A percentile compares a stretch with the other conserved stretches of the same genome.
phyloP scores from a whole-genome alignment of 176 grass and related monocot genomes.

The Oryza officinalis region DNA sequence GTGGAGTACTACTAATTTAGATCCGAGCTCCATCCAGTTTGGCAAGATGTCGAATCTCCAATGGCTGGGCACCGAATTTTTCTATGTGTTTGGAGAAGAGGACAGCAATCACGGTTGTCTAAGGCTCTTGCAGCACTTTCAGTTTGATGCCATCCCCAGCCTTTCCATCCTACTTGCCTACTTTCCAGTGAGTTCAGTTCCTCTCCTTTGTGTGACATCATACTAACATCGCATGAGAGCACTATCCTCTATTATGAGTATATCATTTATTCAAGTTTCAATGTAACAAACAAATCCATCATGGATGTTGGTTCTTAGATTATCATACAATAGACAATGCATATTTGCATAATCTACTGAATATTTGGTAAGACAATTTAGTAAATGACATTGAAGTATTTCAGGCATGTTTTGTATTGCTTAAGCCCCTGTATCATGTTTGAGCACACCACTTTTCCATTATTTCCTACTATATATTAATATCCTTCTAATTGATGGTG shows the following conservation, averaged over 20 bases:
- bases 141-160: background rate
- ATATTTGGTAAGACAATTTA: too few species aligned
- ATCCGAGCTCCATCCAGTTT: slow-evolving; percentile 22
- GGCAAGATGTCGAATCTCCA: background rate
- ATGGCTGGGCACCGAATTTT: background rate
- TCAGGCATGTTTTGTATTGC: background rate
- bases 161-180: background rate
- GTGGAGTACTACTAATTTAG: background rate
- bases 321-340: too few species aligned
- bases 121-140: background rate
- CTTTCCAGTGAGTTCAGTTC: background rate
- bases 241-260: background rate
- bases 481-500: background rate
- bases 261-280: background rate
- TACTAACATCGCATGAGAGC: background rate
- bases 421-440: background rate
- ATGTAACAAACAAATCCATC: background rate
- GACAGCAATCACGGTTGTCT: background rate
- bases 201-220: background rate
- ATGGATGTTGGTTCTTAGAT: too few species aligned
- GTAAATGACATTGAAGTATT: background rate
- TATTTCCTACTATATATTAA: background rate
- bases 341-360: too few species aligned
- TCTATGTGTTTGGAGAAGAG: background rate
- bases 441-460: background rate